Evolutionary conservation across 1,284 basidiomycete species (phyloP), one percentile per base, ranked within the genome.

Genomic region (Cutaneotrichosporon cutaneum): DNA sequence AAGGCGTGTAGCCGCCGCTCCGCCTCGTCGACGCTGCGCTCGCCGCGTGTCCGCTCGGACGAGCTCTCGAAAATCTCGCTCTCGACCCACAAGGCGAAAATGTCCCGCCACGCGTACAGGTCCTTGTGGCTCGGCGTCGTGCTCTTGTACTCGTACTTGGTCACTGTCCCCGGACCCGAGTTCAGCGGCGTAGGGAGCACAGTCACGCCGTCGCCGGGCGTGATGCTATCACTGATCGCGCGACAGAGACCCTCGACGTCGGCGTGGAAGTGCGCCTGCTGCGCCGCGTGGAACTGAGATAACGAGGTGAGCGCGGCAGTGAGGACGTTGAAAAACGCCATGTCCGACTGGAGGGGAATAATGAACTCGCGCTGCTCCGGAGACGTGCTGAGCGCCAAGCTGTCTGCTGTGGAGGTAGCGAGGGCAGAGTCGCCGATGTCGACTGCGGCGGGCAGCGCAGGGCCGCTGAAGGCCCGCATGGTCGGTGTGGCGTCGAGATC

Each of bases 101-200:
- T 89, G 77, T 92, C 88, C 33, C 94, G 82, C 94, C 94, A 97
- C 3, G 87, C 85, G 72, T 92, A 94, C n/a, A 98, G 79, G 71
- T 98, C 94, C 52, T 75, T 75, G 57, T 69, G 73, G 8, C 58
- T 65, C 3, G 70, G 55, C n/a, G 42, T 92, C 11, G 54, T 18
- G 2, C 56, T 32, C 11, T 35, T 36, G 58, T 59, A 59, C 35
- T 48, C 27, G 55, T 48, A 61, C 27, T 44, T 36, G 6, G 24
- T 22, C n/a, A 48, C 30, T 1, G 32, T 18, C 13, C n/a, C 21
- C 21, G 30, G 54, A 18, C 27, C 24, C 8, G 64, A 54, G 24
- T 69, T 68, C n/a, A 70, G 58, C 11, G 71, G 69, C 0, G 70
- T 72, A 3, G 70, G 64, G 7, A 72, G 53, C 14, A 72, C 56